These are phyloP conservation scores for Microthlaspi erraticum DNA, from an alignment of 345 rosid species.

Conservation along the genomic window DNA sequence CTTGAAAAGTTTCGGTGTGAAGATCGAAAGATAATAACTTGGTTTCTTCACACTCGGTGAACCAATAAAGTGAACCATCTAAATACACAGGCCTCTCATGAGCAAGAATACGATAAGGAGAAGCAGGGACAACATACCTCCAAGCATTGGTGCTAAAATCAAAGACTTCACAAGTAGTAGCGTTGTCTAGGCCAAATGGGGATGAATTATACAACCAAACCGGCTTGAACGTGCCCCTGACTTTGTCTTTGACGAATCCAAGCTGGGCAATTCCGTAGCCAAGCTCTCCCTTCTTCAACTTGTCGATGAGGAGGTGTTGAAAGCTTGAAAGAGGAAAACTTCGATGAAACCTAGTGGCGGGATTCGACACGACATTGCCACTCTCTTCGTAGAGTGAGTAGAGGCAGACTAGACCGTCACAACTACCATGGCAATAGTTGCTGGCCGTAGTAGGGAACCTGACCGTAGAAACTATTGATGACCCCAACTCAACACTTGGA, in stretches of 20 bases:
- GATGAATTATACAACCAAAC: background rate
- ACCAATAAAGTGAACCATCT: background rate
- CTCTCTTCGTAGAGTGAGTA: background rate
- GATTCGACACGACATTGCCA: background rate
- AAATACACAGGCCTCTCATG: background rate
- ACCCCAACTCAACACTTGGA: background rate
- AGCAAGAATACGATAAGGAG: background rate
- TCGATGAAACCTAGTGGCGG: background rate
- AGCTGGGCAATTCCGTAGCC: no score
- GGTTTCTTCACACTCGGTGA: background rate
- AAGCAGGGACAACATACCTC: constrained; percentile 5
- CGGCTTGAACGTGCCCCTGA: background rate
- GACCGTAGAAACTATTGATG: background rate
- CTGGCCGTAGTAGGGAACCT: background rate
- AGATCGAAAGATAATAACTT: background rate
- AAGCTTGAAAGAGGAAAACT: background rate
- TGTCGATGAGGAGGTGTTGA: background rate
- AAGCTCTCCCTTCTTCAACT: no score
- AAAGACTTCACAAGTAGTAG: background rate
- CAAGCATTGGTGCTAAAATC: constrained; percentile 15
- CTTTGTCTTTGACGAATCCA: constrained; percentile 7
- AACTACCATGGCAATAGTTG: background rate
- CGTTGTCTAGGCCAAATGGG: background rate
- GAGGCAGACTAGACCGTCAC: constrained; percentile 1
- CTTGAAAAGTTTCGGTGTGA: constrained; percentile 18